These are phyloP conservation scores for Skeletonema tropicum DNA, from an alignment of 108 stramenopile genomes.

Conservation along the genomic window DNA sequence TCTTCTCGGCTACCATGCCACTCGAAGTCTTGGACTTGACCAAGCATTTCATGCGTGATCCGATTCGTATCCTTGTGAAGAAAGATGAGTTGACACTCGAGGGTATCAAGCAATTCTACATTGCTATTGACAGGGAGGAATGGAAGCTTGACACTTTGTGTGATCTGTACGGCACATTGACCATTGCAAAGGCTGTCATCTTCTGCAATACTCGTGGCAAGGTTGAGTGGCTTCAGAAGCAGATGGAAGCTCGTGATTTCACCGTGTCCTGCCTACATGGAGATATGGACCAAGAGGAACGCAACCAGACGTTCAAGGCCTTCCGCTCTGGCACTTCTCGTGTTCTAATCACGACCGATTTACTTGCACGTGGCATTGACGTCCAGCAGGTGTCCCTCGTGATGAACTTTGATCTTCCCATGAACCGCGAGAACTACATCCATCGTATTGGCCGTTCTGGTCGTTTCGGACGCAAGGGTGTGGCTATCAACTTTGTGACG, in stretches of 20 bases:
- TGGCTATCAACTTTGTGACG: slow-evolving; percentile 99
- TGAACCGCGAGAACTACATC: slow-evolving; percentile 99
- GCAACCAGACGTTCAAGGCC: slow-evolving; percentile 99
- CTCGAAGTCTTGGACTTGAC: slow-evolving; percentile 99
- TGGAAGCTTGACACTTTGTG: slow-evolving; percentile 99
- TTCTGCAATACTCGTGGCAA: slow-evolving; percentile 99
- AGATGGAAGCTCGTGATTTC: slow-evolving; percentile 96
- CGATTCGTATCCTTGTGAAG: slow-evolving; percentile 99
- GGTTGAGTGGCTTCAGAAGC: slow-evolving; percentile 99
- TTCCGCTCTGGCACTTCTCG: slow-evolving; percentile 99
- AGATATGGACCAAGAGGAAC: slow-evolving; percentile 99
- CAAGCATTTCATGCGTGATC: slow-evolving; percentile 98
- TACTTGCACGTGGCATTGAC: slow-evolving; percentile 96
- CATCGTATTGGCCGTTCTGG: slow-evolving; percentile 99
- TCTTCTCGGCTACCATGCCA: slow-evolving; percentile 99
- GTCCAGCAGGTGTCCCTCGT: slow-evolving; percentile 99
- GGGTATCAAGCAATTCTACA: slow-evolving; percentile 99
- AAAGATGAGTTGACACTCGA: slow-evolving; percentile 99
- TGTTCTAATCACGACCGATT: slow-evolving; percentile 99
- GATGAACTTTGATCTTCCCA: slow-evolving; percentile 99
- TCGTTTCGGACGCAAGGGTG: slow-evolving; percentile 99
- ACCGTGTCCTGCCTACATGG: slow-evolving; percentile 99
- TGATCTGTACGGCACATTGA: slow-evolving; percentile 99
- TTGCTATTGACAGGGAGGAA: slow-evolving; percentile 97
- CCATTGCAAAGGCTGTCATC: slow-evolving; percentile 99